A percentile compares a stretch with the other conserved stretches of the same genome.
phyloP scores from a whole-genome alignment of 2,329 filamentous ascomycete species.

The Nemania serpens region DNA sequence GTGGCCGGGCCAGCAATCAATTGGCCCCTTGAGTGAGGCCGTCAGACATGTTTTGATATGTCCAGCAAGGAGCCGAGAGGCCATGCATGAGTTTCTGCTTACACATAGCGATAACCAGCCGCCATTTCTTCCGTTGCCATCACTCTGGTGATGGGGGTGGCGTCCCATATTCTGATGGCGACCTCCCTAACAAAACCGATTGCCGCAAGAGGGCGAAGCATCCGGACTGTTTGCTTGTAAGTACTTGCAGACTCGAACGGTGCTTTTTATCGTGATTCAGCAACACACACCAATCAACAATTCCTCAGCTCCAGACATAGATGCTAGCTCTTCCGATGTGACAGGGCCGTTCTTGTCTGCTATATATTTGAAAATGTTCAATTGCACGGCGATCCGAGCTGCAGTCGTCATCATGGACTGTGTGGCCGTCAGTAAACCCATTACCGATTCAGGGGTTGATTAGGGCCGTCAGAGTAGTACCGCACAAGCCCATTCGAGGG shows the following conservation, averaged over 20 bases:
- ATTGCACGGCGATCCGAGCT: constrained; percentile 32
- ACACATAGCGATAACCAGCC: constrained; percentile 27
- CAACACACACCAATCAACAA: constrained; percentile 33
- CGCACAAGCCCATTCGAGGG: constrained; percentile 27
- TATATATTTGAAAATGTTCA: constrained; percentile 37
- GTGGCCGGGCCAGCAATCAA: constrained; percentile 28
- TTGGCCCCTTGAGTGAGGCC: constrained; percentile 22
- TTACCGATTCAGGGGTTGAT: background rate
- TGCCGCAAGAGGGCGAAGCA: constrained; percentile 33
- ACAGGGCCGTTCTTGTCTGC: constrained; percentile 16
- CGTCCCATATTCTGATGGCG: constrained; percentile 31
- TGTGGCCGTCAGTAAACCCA: constrained; percentile 5
- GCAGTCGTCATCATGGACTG: constrained; percentile 34
- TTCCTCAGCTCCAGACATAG: constrained; percentile 33
- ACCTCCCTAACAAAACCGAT: constrained; percentile 36
- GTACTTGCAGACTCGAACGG: background rate
- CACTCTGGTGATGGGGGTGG: constrained; percentile 34
- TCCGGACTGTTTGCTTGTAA: background rate
- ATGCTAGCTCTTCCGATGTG: constrained; percentile 31
- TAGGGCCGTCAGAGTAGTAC: constrained; percentile 6
- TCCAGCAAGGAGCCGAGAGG: too few species aligned
- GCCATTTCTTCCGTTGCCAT: constrained; percentile 38
- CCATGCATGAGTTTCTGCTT: background rate
- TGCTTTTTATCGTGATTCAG: background rate
- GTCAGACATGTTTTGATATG: background rate